Base-by-base conservation (phyloP, 345 rosid species). In the Tarenaya hassleriana region DNA sequence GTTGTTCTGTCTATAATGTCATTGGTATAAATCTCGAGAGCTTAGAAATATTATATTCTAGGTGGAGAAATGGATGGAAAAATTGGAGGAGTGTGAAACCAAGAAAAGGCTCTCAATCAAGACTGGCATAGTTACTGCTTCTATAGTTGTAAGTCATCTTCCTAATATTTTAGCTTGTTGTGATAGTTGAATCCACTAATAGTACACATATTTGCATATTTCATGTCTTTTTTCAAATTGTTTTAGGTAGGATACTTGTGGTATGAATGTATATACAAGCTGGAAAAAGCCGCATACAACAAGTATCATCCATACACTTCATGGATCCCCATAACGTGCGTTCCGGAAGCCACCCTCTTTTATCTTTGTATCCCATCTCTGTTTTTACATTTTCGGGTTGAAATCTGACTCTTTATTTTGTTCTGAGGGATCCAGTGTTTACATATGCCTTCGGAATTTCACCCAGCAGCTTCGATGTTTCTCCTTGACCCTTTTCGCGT, bases 61-160 rank as follows among this genome's bases (percentile, higher is more conserved):
- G 98, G 90, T 83, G 32, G 97, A 92, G 83, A 92, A 77, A 73
- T 92, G 88, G 97, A 85, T 85, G 94, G 97, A 92, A 56, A 92
- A 79, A 72, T 65, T 92, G 80, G 98, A 88, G 73, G 98, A 92
- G 59, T 73, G 79, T 62, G 94, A 88, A 73, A 57, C 75, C 33
- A 88, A 67, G 83, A 83, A 64, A 74, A 83, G 73, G 72, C 29
- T 73, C 31, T 71, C 83, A 10, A 75, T 92, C 51, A 92, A 88
- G 69, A 63, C 83, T 0, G 47, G 75, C 51, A 63, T 92, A 7
- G 84, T 80, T 33, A 59, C 81, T 11, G 49, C 70, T 39, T 44
- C 94, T 7, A 18, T 71, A 18, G 50, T 71, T 66, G 98, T 88
- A 63, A 81, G 91, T 75, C 66, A 45, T 56, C 46, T 50, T 51